Evolutionary conservation across 331 rosid species (phyloP), one percentile per base, ranked within the genome.

Genomic region (Telfairia occidentalis): DNA sequence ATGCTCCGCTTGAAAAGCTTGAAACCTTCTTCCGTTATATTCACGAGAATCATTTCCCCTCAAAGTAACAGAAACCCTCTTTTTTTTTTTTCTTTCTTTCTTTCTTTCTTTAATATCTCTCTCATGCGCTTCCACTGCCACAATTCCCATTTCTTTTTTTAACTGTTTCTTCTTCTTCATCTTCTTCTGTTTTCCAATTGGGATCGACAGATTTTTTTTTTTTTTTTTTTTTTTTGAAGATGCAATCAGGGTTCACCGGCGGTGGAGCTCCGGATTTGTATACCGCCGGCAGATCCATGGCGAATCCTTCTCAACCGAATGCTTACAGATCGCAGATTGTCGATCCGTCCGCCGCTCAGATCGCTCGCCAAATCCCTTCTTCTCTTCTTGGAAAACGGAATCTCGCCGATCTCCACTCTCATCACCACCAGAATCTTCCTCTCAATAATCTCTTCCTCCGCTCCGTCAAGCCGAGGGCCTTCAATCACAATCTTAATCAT

Each of bases 201-300:
- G 3, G 38, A 5, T 30, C 18, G 6, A 55, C 7, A 15, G 7
- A 18, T 32, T 45, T 71, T 50, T 72, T 49, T 3, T 28, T 49
- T n/a, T 1, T 0, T 28, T 58, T 19, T 21, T 1, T 4, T 48
- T 46, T 15, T 19, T 48, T 1, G 0, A 40, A 57, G 49, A 67
- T 91, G 74, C 91, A 92, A 70, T 87, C 97, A 23, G 92, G 97
- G 23, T 89, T 84, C 81, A 52, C 90, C 46, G 89, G 83, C 10
- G 88, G 89, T 3, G 91, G 89, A 2, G 45, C 86, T 3, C 83
- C 96, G 0, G 96, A 88, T 5, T 81, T 83, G 28, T 91, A 78
- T 81, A 43, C 83, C 71, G 81, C 63, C 11, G 82, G 84, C 55
- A 78, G 97, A 89, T 53, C 45, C 65, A 75, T 80, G 75, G 67